phyloP scores from a whole-genome alignment of 768 basidiomycete species.

The Naganishia randhawae region DNA sequence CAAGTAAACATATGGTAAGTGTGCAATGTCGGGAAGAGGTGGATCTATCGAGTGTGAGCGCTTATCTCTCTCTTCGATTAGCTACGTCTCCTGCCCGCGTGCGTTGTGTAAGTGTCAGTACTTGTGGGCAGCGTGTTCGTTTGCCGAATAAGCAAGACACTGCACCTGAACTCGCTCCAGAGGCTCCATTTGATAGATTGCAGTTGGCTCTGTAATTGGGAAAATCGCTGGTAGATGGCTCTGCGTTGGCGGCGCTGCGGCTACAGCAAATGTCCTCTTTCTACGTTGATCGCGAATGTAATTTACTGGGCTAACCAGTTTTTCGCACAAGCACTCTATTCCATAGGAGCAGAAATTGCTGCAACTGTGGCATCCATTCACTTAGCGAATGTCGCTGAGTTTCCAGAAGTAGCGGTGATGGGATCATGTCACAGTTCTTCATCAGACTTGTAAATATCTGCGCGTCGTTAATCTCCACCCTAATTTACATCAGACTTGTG shows the following conservation, averaged over 20 bases:
- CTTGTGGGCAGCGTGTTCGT: no score
- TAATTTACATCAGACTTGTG: background rate
- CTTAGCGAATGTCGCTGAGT: background rate
- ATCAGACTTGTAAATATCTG: background rate
- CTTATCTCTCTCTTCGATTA: background rate
- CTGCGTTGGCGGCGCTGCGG: slow-evolving; percentile 24
- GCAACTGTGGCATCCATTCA: background rate
- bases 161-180: background rate
- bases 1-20: slow-evolving; percentile 26
- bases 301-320: background rate
- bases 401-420: background rate
- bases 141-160: background rate
- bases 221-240: slow-evolving; percentile 29
- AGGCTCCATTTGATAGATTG: slow-evolving; percentile 21
- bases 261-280: background rate
- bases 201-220: slow-evolving; percentile 28
- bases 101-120: background rate
- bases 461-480: background rate
- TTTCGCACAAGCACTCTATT: background rate
- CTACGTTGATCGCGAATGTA: background rate
- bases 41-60: background rate
- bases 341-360: background rate
- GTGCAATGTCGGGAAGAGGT: background rate
- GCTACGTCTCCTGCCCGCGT: slow-evolving; percentile 5
- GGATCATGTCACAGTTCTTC: background rate